A percentile compares a stretch with the other conserved stretches of the same genome.
Conservation (phyloP, 352 stramenopile species). For the Phytophthora uliginosa region DNA sequence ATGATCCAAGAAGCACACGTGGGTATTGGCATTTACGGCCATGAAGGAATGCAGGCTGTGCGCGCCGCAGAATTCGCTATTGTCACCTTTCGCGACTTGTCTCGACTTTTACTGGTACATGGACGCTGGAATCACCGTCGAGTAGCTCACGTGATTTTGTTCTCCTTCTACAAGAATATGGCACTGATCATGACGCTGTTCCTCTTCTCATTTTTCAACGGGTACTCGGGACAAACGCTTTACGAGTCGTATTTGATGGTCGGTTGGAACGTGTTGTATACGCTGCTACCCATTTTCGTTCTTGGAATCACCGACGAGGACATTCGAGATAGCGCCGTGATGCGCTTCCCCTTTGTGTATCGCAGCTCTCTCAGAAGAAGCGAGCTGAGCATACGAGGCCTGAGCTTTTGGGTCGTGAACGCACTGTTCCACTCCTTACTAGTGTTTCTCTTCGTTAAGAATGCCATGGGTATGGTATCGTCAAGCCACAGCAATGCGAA, state of each 20-base stretch:
- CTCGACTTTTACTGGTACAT: conserved; percentile 81
- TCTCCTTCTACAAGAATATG: conserved; percentile 94
- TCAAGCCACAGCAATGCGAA: conserved; percentile 58
- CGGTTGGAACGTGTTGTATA: conserved; percentile 98
- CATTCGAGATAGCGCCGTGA: conserved; percentile 75
- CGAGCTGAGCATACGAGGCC: conserved; percentile 66
- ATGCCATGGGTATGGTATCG: conserved; percentile 47
- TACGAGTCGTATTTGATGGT: conserved; percentile 93
- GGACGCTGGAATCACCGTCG: conserved; percentile 89
- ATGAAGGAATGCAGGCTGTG: conserved; percentile 96
- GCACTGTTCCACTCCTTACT: conserved; percentile 79
- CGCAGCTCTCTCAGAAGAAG: conserved; percentile 71
- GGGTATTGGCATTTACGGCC: conserved; percentile 98
- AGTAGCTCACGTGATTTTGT: conserved; percentile 85
- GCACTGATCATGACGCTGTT: conserved; percentile 96
- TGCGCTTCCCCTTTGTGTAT: conserved; percentile 87
- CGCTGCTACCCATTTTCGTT: conserved; percentile 94
- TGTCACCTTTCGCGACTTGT: conserved; percentile 83
- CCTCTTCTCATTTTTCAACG: conserved; percentile 87
- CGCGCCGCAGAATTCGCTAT: conserved; percentile 90
- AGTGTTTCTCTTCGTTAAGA: conserved; percentile 77
- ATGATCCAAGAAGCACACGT: conserved; percentile 99
- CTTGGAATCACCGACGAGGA: conserved; percentile 88
- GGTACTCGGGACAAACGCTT: conserved; percentile 93
- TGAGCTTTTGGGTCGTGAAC: conserved; percentile 80